Evolutionary conservation across 2,329 filamentous ascomycete species (phyloP), one percentile per base, ranked within the genome.

Genomic region (Penicillium sp.): DNA sequence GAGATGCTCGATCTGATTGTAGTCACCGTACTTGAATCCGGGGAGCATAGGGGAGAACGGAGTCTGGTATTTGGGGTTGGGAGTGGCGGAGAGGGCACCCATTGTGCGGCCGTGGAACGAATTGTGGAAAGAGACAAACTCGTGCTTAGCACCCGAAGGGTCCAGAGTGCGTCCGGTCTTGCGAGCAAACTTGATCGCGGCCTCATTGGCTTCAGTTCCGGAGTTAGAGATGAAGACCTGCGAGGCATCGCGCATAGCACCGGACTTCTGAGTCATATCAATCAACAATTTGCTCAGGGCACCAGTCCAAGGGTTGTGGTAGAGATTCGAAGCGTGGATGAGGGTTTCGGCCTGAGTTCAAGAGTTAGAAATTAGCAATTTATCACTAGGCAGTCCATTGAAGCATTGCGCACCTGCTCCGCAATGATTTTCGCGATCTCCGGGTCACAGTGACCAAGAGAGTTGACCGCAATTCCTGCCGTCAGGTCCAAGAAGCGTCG

Each of bases 91-190:
- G 41, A 99, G 78, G 54, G 88, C 86, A 47, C 94, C 94, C 90
- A 97, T 96, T 14, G 94, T 97, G 55, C 94, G 88, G 65, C 94
- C 94, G 74, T 99, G 94, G 81, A 99, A 99, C 36, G 90, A 92
- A 65, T 88, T 87, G 65, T 90, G 78, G 79, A 97, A 99, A 14
- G 91, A 96, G 47, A 97, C 90, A 44, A 99, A 77, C 67, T 97
- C 91, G 64, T 84, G 74, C 78, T 97, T 96, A 18, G 74, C 75
- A 44, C 89, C 87, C 0, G 84, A 84, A 0, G 88, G 84, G 60
- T 91, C 87, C 27, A 86, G 66, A 9, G 84, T 78, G 73, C 93
- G 93, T 65, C 91, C 92, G 19, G 88, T 87, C 76, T 99, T 99
- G 65, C 94, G 85, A 18, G 93, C 89, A 67, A 99, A 97, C 74